These are phyloP conservation scores for Primulina tabacum DNA, from an alignment of 257 asterid species.

Conservation along the genomic window DNA sequence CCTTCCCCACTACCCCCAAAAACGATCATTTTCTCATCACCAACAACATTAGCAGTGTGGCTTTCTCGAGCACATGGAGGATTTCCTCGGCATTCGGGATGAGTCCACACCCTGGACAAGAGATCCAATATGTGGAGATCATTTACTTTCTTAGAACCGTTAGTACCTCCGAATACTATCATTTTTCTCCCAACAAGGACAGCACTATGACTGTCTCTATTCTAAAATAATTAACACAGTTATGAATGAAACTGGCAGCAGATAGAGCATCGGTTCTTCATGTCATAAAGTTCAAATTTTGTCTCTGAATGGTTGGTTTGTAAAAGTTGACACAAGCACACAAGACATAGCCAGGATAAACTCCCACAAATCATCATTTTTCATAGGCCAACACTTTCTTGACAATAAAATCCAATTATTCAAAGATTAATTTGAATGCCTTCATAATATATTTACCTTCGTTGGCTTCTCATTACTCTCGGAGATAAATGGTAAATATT, in stretches of 20 bases:
- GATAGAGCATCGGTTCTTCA: too few relatives aligned
- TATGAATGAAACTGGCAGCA: too few relatives aligned
- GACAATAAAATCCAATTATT: too few relatives aligned
- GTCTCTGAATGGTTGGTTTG: too few relatives aligned
- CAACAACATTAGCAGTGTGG: constrained; percentile 64
- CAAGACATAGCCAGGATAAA: not conserved
- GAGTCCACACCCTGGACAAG: constrained; percentile 61
- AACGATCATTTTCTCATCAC: constrained; percentile 54
- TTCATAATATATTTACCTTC: not conserved
- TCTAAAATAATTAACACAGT: too few relatives aligned
- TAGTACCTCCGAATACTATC: constrained; percentile 87
- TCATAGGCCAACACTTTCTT: not conserved
- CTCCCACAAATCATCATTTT: not conserved
- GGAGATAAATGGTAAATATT: not conserved
- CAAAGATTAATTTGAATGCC: too few relatives aligned
- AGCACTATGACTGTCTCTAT: constrained; percentile 78
- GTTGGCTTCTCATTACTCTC: not conserved
- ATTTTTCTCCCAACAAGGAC: constrained; percentile 62
- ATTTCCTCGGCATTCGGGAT: constrained; percentile 63
- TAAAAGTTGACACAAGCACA: not conserved
- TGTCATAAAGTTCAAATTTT: too few relatives aligned
- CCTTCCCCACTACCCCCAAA: constrained; percentile 98
- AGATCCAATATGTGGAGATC: constrained; percentile 74
- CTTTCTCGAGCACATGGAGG: constrained; percentile 88
- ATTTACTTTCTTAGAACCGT: constrained; percentile 77